Base-by-base conservation (phyloP, 306 rosid species). In the Citrullus mucosospermus region DNA sequence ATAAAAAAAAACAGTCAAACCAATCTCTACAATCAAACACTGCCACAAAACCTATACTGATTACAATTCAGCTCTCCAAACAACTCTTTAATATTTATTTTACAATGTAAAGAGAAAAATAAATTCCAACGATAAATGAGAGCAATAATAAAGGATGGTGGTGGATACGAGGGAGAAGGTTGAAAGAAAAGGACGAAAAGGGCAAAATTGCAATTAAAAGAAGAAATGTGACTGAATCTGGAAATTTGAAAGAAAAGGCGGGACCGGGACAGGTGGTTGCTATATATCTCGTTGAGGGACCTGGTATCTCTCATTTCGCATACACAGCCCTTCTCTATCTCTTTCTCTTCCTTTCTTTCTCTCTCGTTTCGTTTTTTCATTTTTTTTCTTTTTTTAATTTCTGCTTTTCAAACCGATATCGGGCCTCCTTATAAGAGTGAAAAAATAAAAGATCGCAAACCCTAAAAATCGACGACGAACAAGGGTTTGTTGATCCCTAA, bases 201-300 rank as follows among this genome's bases (percentile, higher is more conserved):
- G 79, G 79, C 5, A 39, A 36, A 76, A 38, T 9, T 1, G 79
- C 56, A 34, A 76, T 57, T 76, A 76, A 76, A 0, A 20, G 59
- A 32, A 76, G 11, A 8, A 2, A 6, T 22, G 20, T 57, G 79
- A 25, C 34, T 9, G 54, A 38, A 76, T 34, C 2, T 57, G 67
- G 53, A 76, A 76, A n/a, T 76, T 56, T 57, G 38, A 56, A 76
- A 34, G 53, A 39, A 58, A 53, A 11, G 54, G 62, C 44, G 79
- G 67, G 78, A 53, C 79, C 78, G 6, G 63, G 78, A 51, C 79
- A 54, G 55, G 67, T 76, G 66, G 79, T 36, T 14, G 20, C 79
- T 76, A 38, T 56, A 76, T 57, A 76, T 57, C 36, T 6, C 38
- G 68, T 38, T 11, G 55, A 44, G n/a, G 55, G 67, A 51, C 44